These are phyloP conservation scores for Amphichorda felina DNA, from an alignment of 2,329 filamentous ascomycete genomes.

Conservation along the genomic window DNA sequence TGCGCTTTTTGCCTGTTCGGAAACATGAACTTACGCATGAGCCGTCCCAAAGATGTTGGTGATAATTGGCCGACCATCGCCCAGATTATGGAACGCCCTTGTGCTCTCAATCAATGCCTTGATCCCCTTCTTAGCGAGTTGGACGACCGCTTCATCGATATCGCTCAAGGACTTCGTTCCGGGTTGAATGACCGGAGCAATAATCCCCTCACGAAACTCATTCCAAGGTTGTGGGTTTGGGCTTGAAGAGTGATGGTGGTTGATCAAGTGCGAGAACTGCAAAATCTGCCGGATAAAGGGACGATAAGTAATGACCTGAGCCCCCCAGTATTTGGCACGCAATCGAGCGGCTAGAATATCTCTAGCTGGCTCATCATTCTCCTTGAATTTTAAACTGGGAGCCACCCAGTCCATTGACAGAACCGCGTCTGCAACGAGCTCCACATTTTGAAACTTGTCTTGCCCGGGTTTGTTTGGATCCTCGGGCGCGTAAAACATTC, in stretches of 20 bases:
- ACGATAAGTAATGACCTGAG: constrained; percentile 77
- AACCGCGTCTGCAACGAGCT: constrained; percentile 28
- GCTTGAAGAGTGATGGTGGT: constrained; percentile 12
- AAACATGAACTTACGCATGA: constrained; percentile 83
- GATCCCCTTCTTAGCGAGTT: constrained; percentile 51
- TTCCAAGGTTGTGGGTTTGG: constrained; percentile 18
- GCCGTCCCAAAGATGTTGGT: constrained; percentile 96
- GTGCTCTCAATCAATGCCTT: constrained; percentile 76
- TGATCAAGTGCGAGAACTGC: constrained; percentile 22
- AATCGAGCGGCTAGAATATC: constrained; percentile 77
- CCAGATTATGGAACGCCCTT: constrained; percentile 59
- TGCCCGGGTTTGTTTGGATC: constrained; percentile 16
- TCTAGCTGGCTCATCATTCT: constrained; percentile 55
- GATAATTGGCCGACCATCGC: constrained; percentile 60
- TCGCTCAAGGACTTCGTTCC: constrained; percentile 22
- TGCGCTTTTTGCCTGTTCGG: neutral
- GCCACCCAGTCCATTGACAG: constrained; percentile 35
- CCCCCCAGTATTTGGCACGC: constrained; percentile 90
- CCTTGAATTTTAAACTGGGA: constrained; percentile 42
- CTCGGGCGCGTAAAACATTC: constrained; percentile 38
- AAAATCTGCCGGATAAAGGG: constrained; percentile 55
- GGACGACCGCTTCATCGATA: constrained; percentile 32
- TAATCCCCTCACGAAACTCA: constrained; percentile 23
- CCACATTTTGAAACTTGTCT: constrained; percentile 32
- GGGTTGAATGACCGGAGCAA: constrained; percentile 23